A percentile compares a stretch with the other conserved stretches of the same genome.
phyloP scores from a whole-genome alignment of 2,329 filamentous ascomycete species.

The Talaromyces sp. region DNA sequence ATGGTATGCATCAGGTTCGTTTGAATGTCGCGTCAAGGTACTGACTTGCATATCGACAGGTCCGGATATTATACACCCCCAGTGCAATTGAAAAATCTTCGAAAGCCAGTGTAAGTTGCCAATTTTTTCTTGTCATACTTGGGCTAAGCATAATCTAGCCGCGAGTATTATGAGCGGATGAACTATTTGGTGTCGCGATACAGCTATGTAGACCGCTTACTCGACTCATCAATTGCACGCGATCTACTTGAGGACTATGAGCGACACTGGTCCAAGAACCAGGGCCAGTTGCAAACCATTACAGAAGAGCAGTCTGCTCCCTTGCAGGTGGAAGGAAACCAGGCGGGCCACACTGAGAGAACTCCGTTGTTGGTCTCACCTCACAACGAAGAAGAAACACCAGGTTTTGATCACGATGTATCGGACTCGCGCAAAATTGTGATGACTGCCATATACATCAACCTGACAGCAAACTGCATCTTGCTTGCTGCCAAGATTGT shows the following conservation, averaged over 20 bases:
- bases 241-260: constrained; percentile 87
- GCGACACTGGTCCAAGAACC: constrained; percentile 48
- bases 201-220: constrained; percentile 81
- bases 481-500: constrained; percentile 70
- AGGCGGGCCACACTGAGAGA: constrained; percentile 5
- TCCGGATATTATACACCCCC: constrained; percentile 80
- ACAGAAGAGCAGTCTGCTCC: constrained; percentile 53
- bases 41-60: constrained; percentile 25
- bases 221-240: constrained; percentile 89
- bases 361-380: constrained; percentile 18
- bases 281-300: constrained; percentile 63
- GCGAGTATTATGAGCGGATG: constrained; percentile 80
- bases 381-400: constrained; percentile 52
- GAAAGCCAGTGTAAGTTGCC: constrained; percentile 55
- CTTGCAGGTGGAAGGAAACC: background rate
- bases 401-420: constrained; percentile 31
- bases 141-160: constrained; percentile 38
- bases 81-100: constrained; percentile 65
- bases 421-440: constrained; percentile 57
- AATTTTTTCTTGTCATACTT: background rate
- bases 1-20: constrained; percentile 47
- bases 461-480: constrained; percentile 69
- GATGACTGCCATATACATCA: constrained; percentile 81
- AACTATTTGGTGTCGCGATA: constrained; percentile 89
- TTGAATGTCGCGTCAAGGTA: background rate